These are phyloP conservation scores for Talaromyces sp. DNA, from an alignment of 2,329 filamentous ascomycete species.

Conservation along the genomic window DNA sequence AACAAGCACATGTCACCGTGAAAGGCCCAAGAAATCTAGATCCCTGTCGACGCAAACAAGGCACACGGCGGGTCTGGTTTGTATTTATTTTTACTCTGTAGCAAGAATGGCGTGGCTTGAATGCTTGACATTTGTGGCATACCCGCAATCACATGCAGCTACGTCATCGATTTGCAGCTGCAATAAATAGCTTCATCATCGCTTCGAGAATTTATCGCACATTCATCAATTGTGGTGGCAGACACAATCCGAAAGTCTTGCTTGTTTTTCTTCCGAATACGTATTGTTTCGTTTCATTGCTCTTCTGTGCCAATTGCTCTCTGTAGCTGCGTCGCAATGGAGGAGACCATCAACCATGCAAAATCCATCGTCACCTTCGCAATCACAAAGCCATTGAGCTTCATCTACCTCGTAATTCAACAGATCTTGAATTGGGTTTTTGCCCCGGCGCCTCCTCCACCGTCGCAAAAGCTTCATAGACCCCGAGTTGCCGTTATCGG, in stretches of 20 bases:
- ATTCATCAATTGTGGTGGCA: neutral
- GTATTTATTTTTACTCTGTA: neutral
- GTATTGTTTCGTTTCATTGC: neutral
- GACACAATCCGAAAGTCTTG: neutral
- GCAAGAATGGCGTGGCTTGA: neutral
- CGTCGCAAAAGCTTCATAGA: slow-evolving; percentile 49
- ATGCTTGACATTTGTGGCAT: neutral
- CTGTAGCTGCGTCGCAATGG: neutral
- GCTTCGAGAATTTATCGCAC: neutral
- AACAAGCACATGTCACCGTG: neutral
- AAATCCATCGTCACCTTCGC: slow-evolving; percentile 14
- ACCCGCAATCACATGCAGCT: slow-evolving; percentile 10
- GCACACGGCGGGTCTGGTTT: neutral
- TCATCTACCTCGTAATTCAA: slow-evolving; percentile 32
- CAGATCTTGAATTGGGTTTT: slow-evolving; percentile 48
- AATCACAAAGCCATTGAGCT: slow-evolving; percentile 24
- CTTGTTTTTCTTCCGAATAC: neutral
- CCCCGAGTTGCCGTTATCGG: slow-evolving; percentile 69
- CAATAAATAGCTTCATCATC: neutral
- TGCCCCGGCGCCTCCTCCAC: slow-evolving; percentile 65
- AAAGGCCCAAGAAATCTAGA: neutral
- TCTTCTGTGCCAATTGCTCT: neutral
- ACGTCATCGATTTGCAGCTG: neutral
- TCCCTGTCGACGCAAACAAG: slow-evolving; percentile 11
- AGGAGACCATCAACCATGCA: neutral